A percentile compares a stretch with the other conserved stretches of the same genome.
These are phyloP conservation scores for Carex arenaria DNA, from an alignment of 202 grass and related monocot species.

Conservation along the genomic window DNA sequence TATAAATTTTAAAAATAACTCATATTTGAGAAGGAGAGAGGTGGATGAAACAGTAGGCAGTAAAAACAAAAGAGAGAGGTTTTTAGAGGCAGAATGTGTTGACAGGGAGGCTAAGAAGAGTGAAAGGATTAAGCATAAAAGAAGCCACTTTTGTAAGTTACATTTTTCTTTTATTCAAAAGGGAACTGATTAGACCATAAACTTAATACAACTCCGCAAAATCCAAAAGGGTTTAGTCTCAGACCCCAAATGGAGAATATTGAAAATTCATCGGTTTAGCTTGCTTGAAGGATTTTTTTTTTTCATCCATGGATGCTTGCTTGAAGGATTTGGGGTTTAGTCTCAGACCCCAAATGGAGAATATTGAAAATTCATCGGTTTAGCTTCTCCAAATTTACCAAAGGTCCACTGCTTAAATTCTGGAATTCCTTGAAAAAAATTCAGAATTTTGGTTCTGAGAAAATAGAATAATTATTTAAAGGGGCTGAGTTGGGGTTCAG, in stretches of 20 bases:
- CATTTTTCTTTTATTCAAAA: not conserved
- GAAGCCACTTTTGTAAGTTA: constrained; percentile 45
- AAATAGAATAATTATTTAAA: not conserved
- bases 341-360: not conserved
- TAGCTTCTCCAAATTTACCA: not conserved
- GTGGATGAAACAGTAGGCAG: constrained; percentile 21
- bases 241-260: not conserved
- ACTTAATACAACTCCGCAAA: not conserved
- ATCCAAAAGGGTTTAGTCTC: not conserved
- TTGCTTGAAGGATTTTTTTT: not conserved
- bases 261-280: not conserved
- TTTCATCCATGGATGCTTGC: too few relatives aligned
- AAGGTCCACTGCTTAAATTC: not conserved
- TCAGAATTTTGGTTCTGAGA: not conserved
- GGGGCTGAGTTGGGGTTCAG: not conserved
- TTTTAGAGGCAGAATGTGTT: constrained; percentile 47
- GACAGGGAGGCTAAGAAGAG: constrained; percentile 31
- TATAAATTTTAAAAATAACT: constrained; percentile 28
- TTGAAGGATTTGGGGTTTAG: not conserved
- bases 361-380: not conserved
- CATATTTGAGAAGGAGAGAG: constrained; percentile 14
- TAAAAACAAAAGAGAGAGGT: constrained; percentile 57
- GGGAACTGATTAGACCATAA: not conserved
- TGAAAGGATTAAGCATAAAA: constrained; percentile 37
- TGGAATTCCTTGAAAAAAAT: not conserved